phyloP scores from a whole-genome alignment of 23 red algal species.

The Agarophyton chilense region DNA sequence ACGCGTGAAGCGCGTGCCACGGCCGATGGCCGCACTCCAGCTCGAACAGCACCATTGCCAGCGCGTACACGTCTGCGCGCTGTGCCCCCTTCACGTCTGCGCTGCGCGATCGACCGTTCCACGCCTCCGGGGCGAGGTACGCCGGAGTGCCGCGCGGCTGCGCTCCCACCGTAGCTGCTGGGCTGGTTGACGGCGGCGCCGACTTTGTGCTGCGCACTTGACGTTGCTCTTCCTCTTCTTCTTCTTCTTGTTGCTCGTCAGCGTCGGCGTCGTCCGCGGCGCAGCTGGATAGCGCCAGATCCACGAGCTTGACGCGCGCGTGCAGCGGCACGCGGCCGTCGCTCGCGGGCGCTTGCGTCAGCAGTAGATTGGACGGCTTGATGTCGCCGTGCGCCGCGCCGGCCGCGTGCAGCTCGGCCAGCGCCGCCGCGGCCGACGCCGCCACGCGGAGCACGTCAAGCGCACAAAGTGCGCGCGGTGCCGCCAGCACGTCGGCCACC shows the following conservation, averaged over 20 bases:
- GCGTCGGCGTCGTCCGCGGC: neutral
- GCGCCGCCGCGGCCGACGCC: constrained; percentile 20
- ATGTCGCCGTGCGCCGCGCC: constrained; percentile 70
- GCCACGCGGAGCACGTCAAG: constrained; percentile 35
- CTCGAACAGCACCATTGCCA: constrained; percentile 66
- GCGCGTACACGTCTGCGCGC: constrained; percentile 58
- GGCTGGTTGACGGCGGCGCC: neutral
- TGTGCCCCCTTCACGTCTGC: constrained; percentile 20
- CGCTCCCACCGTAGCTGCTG: neutral
- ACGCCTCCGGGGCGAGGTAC: constrained; percentile 61
- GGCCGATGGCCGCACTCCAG: constrained; percentile 18
- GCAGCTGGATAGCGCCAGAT: constrained; percentile 35
- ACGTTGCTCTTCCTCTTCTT: neutral
- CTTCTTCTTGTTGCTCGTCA: constrained; percentile 9
- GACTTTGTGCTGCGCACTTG: too few relatives aligned
- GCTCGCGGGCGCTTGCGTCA: neutral
- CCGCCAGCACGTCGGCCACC: neutral
- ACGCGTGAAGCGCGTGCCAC: constrained; percentile 17
- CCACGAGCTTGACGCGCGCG: constrained; percentile 54
- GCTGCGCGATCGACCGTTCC: constrained; percentile 6
- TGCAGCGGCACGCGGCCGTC: neutral
- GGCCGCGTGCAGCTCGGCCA: constrained; percentile 58
- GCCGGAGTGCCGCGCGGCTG: constrained; percentile 50
- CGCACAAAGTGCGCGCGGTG: neutral
- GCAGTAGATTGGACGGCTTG: constrained; percentile 68